Conservation (phyloP, 352 stramenopile species). For the Globisporangium canariense region DNA sequence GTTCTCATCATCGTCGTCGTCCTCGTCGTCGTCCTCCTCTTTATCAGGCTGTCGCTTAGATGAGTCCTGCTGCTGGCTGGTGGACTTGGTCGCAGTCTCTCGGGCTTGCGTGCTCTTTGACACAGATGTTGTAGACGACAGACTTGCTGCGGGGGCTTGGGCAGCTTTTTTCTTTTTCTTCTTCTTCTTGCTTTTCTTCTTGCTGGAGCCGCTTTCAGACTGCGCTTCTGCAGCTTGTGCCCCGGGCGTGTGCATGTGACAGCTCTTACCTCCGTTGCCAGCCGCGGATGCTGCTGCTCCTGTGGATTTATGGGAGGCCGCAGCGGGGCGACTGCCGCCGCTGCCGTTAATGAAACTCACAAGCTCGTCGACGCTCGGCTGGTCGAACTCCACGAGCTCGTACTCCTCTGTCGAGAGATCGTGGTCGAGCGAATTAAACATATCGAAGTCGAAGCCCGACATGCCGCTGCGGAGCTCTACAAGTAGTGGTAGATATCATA, state of each 20-base stretch:
- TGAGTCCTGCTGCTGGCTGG: background rate
- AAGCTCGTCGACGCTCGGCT: constrained; percentile 78
- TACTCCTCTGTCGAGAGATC: constrained; percentile 77
- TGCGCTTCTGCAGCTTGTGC: constrained; percentile 15
- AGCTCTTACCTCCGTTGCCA: constrained; percentile 7
- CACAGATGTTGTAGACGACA: background rate
- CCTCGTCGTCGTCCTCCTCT: constrained; percentile 17
- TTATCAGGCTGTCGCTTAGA: constrained; percentile 13
- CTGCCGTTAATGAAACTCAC: constrained; percentile 82
- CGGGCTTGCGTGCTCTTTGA: background rate
- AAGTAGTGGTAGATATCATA: too few species aligned
- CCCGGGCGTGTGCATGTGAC: constrained; percentile 8
- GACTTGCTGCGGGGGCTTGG: too few species aligned
- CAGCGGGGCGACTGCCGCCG: constrained; percentile 20
- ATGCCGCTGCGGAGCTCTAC: constrained; percentile 53
- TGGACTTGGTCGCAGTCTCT: background rate
- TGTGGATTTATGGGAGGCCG: constrained; percentile 9
- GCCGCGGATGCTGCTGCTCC: background rate
- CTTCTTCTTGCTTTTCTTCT: constrained; percentile 70
- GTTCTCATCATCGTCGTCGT: constrained; percentile 13
- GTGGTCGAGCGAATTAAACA: constrained; percentile 77
- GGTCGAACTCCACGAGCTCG: constrained; percentile 76
- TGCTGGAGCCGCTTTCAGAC: constrained; percentile 20
- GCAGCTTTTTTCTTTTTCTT: constrained; percentile 67
- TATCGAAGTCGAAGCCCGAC: constrained; percentile 70